These are phyloP conservation scores for Microglena sp. DNA, from an alignment of 139 green algal species.

Conservation along the genomic window DNA sequence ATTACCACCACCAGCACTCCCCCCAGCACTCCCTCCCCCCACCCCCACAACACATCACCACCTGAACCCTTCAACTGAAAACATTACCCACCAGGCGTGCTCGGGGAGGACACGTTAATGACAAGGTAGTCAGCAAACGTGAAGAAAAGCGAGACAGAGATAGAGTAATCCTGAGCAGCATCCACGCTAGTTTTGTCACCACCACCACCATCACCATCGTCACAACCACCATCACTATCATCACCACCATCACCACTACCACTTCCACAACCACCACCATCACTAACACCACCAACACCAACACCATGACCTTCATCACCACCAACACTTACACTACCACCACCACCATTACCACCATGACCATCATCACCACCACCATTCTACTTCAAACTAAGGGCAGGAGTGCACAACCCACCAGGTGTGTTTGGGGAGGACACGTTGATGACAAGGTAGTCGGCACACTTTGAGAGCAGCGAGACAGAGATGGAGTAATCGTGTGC, in stretches of 20 bases:
- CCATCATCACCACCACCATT: too few species aligned
- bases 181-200: conserved; percentile 89
- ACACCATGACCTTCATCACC: too few species aligned
- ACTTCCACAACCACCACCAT: too few species aligned
- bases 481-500: too few species aligned
- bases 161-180: conserved; percentile 74
- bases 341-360: too few species aligned
- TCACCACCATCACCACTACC: too few species aligned
- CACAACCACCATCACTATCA: too few species aligned
- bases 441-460: conserved; percentile 92
- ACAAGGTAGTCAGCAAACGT: conserved; percentile 88
- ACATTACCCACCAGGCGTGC: conserved; percentile 88
- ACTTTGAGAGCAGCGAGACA: conserved; percentile 52
- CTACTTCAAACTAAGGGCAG: background rate
- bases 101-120: conserved; percentile 96
- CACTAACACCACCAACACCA: too few species aligned
- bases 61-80: too few species aligned
- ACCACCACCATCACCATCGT: too few species aligned
- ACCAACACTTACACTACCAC: too few species aligned
- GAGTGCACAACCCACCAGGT: conserved; percentile 56
- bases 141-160: conserved; percentile 58
- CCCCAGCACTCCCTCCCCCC: background rate
- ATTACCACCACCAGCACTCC: too few species aligned
- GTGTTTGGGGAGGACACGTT: conserved; percentile 99
- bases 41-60: background rate